Evolutionary conservation across 2,329 filamentous ascomycete species (phyloP).

Genomic region (Penicillium psychrosexuale): DNA sequence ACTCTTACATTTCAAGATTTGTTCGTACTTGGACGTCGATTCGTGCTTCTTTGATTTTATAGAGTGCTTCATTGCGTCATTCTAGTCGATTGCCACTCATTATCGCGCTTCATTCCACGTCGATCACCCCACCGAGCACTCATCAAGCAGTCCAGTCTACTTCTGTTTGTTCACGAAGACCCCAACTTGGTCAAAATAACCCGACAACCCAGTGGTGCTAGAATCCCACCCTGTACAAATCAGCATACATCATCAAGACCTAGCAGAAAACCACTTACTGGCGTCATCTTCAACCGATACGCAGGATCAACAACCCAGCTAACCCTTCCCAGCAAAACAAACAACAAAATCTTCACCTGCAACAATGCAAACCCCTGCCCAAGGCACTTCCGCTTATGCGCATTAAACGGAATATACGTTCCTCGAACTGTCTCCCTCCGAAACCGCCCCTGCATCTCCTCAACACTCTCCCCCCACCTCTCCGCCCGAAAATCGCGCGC

Average conservation of each 20-base stretch:
- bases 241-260: not conserved
- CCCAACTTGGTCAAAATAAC: too few species aligned
- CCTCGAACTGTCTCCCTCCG: constrained; percentile 26
- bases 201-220: too few species aligned
- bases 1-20: too few species aligned
- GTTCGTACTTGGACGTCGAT: too few species aligned
- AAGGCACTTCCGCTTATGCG: constrained; percentile 28
- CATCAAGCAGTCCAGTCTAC: too few species aligned
- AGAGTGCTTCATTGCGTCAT: too few species aligned
- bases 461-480: constrained; percentile 37
- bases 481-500: constrained; percentile 36
- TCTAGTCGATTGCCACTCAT: too few species aligned
- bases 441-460: constrained; percentile 27
- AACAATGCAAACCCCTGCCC: constrained; percentile 31
- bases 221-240: not conserved
- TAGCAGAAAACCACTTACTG: constrained; percentile 15
- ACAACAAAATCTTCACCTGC: constrained; percentile 26
- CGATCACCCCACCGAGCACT: too few species aligned
- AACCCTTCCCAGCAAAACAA: constrained; percentile 22
- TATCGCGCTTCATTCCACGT: too few species aligned
- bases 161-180: too few species aligned
- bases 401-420: constrained; percentile 32
- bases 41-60: too few species aligned
- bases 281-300: constrained; percentile 27
- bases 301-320: constrained; percentile 22